Base-by-base conservation (phyloP, 2,329 filamentous ascomycete genomes). In the Colletotrichum orchidophilum region DNA sequence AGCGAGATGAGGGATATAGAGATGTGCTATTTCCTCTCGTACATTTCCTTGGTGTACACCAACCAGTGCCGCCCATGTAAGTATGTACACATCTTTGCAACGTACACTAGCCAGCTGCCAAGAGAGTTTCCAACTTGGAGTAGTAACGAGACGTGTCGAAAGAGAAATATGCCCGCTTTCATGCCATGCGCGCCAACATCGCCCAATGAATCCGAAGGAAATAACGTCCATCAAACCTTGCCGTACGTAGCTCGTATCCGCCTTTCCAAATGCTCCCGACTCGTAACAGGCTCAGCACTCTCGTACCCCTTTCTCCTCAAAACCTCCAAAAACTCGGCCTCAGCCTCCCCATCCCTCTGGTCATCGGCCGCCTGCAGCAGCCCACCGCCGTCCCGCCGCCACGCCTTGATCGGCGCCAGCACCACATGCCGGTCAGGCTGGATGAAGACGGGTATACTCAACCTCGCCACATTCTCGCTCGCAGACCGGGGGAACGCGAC, bases 401-500 rank as follows among this genome's bases (percentile, higher is more conserved):
- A 59, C 5, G 35, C 35, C 11, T 13, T 31, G 35, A 73, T 61
- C 2, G 72, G 72, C 13, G 63, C 72, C 26, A 73, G 11, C 18
- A 73, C 15, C 13, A 73, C 70, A 9, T 73, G 55, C 3, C 66
- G 62, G 18, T 73, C 72, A 2, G 72, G 72, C 63, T 73, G 72
- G 13, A 73, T 67, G 50, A 73, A 73, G 1, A 73, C 63, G 2
- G 72, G 72, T 39, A 73, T 73, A 1, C 72, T 73, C 52, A 73
- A n/a, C 50, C 72, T 31, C 1, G 62, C 70, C 0, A 73, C 72
- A 15, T 73, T 73, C 63, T 73, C 72, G 2, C 63, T 59, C 7
- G 62, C 66, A 1, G 59, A 63, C 21, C 72, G 26, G 13, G 86
- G 82, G 74, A 97, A 96, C 0, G 96, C 90, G 27, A 98, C 96